Evolutionary conservation across 164 flowering plant species (phyloP).

Genomic region (Platanus orientalis): DNA sequence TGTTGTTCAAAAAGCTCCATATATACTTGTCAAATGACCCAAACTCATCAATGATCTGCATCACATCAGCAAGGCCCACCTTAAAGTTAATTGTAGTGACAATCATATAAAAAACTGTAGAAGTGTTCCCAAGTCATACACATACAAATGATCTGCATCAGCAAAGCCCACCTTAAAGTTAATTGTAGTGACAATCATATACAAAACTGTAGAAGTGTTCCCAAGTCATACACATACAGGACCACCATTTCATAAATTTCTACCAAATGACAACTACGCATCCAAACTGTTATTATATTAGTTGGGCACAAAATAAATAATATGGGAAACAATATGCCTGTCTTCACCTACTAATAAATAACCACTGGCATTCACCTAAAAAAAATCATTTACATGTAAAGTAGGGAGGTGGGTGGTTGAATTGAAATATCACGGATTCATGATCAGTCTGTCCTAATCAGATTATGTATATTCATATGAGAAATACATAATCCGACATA

Average conservation of each 20-base stretch:
- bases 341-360: neutral
- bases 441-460: neutral
- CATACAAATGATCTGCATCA: slow-evolving; percentile 14
- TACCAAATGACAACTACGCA: neutral
- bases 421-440: too few relatives aligned
- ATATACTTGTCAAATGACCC: slow-evolving; percentile 35
- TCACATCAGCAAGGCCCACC: slow-evolving; percentile 7
- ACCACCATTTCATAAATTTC: neutral
- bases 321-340: neutral
- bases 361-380: too few relatives aligned
- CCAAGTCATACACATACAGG: neutral
- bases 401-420: neutral
- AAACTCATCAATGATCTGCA: slow-evolving; percentile 29
- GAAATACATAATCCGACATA: too few relatives aligned
- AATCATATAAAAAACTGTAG: neutral
- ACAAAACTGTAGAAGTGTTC: neutral
- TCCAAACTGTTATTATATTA: neutral
- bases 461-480: too few relatives aligned
- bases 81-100: neutral
- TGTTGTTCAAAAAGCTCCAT: slow-evolving; percentile 33
- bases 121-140: neutral
- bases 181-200: neutral
- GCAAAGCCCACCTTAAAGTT: neutral
- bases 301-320: neutral
- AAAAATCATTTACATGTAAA: neutral